Conservation (phyloP, 495 filamentous ascomycete genomes). For the Aspergillus campestris region DNA sequence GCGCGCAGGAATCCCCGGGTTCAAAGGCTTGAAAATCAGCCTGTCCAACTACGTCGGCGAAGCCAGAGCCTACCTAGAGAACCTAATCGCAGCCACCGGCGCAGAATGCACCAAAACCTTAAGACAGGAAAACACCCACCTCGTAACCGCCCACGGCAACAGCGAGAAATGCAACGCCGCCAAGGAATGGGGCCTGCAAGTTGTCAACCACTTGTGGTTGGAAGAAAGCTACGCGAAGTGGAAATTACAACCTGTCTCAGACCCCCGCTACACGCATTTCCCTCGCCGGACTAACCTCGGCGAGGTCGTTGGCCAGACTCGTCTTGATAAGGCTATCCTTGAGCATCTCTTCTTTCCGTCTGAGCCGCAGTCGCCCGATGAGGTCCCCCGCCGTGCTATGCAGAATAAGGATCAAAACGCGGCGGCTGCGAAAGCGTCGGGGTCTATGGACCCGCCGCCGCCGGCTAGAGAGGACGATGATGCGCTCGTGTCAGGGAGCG, state of each 20-base stretch:
- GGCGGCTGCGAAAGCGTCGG: constrained; percentile 3
- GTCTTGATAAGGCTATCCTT: constrained; percentile 47
- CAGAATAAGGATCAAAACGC: constrained; percentile 30
- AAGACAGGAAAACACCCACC: constrained; percentile 88
- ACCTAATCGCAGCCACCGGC: constrained; percentile 72
- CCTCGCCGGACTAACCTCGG: constrained; percentile 83
- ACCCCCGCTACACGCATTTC: constrained; percentile 70
- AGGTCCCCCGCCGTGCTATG: constrained; percentile 22
- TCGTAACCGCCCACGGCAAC: constrained; percentile 78
- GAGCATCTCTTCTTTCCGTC: constrained; percentile 47
- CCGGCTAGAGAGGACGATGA: constrained; percentile 11
- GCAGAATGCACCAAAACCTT: constrained; percentile 86
- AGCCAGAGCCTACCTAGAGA: constrained; percentile 87
- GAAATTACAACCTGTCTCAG: constrained; percentile 55
- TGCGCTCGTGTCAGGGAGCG: constrained; percentile 9
- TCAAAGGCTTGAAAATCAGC: constrained; percentile 66
- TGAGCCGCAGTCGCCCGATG: constrained; percentile 11
- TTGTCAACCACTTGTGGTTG: constrained; percentile 93
- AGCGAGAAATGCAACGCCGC: constrained; percentile 92
- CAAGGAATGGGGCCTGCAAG: constrained; percentile 80
- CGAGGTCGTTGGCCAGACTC: constrained; percentile 85
- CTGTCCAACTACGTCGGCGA: constrained; percentile 95
- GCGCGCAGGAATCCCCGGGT: constrained; percentile 65
- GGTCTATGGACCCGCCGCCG: constrained; percentile 13
- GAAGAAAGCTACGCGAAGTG: constrained; percentile 95